Percentiles rank a stretch among this genome's conserved stretches.
These are phyloP conservation scores for Leishmania gerbilli DNA, from an alignment of 208 protist species.

Conservation along the genomic window DNA sequence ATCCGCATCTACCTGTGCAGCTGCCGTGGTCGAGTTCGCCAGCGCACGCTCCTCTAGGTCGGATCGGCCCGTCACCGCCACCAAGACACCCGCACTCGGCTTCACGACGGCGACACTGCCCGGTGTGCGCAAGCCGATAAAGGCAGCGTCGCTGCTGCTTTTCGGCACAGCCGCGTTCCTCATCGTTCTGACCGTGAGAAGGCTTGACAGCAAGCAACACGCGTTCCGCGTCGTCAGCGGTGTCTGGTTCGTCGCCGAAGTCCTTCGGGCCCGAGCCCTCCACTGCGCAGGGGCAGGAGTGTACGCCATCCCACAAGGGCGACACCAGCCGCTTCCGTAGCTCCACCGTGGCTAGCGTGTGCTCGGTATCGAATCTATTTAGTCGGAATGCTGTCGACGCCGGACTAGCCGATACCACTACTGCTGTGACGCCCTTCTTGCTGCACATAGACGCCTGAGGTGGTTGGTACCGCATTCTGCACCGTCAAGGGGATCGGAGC, in stretches of 20 bases:
- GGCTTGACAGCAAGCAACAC: neutral
- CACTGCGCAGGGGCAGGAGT: neutral
- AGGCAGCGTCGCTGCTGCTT: neutral
- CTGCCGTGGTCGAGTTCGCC: neutral
- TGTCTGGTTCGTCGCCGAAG: neutral
- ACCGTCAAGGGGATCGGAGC: too few relatives aligned
- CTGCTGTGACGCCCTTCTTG: neutral
- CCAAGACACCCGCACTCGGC: neutral
- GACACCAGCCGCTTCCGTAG: slow-evolving; percentile 6
- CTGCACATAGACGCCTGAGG: too few relatives aligned
- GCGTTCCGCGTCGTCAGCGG: neutral
- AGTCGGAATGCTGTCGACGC: neutral
- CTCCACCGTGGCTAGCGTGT: slow-evolving; percentile 12
- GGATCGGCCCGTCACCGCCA: neutral
- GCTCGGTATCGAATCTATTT: neutral
- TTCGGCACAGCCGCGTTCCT: neutral
- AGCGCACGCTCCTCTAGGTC: neutral
- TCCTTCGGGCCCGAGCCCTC: neutral
- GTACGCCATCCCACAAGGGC: slow-evolving; percentile 4
- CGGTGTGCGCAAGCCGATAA: neutral
- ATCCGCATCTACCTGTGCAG: neutral
- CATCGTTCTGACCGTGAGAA: neutral
- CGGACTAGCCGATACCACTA: neutral
- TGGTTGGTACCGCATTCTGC: too few relatives aligned
- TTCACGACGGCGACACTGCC: neutral